Percentiles rank a stretch among this genome's conserved stretches.
Evolutionary conservation across 768 basidiomycete genomes (phyloP).

Genomic region (Trametes coccinea): DNA sequence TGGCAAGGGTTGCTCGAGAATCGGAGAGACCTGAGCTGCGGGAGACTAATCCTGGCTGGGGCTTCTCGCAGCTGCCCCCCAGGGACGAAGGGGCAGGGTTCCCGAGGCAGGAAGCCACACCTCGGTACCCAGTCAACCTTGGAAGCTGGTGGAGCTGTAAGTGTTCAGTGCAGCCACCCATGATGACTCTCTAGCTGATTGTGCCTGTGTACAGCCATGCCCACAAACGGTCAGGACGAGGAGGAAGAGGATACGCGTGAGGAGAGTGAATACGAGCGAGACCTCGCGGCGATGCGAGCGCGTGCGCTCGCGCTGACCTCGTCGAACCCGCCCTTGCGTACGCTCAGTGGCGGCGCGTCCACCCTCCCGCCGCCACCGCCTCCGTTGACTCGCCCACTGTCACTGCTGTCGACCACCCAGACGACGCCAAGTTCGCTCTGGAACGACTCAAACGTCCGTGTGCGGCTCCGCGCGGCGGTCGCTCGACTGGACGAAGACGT

Average conservation of each 20-base stretch:
- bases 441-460: slow-evolving; percentile 19
- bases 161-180: not conserved
- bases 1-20: not conserved
- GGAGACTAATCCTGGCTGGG: not conserved
- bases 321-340: slow-evolving; percentile 1
- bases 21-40: not conserved
- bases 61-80: not conserved
- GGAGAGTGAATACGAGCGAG: slow-evolving; percentile 48
- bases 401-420: slow-evolving; percentile 22
- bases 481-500: slow-evolving; percentile 10
- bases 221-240: slow-evolving; percentile 46
- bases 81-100: not conserved
- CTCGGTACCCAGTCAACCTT: not conserved
- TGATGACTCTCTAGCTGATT: no score
- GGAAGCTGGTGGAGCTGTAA: slow-evolving; percentile 30
- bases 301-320: slow-evolving; percentile 24
- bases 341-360: not conserved
- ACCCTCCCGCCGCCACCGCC: slow-evolving; percentile 20
- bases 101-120: not conserved
- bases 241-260: no score
- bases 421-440: slow-evolving; percentile 18
- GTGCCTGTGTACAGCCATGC: not conserved
- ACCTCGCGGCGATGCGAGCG: slow-evolving; percentile 40
- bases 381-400: slow-evolving; percentile 4
- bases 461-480: slow-evolving; percentile 15